Evolutionary conservation across 2,329 filamentous ascomycete genomes (phyloP).

Genomic region (Ceratocystis harringtonii): DNA sequence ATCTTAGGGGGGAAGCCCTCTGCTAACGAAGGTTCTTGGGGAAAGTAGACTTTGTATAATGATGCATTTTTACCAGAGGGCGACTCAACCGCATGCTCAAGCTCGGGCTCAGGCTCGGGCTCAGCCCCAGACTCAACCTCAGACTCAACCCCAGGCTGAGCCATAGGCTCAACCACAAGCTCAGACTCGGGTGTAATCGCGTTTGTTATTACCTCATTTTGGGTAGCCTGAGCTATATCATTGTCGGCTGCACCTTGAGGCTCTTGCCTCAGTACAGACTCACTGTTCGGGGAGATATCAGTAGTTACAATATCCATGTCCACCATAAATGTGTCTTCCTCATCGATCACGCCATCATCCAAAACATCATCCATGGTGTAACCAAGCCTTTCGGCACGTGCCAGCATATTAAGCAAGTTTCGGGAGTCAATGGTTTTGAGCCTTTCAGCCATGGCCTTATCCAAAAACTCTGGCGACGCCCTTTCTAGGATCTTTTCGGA

Average conservation of each 20-base stretch:
- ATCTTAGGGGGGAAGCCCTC: background rate
- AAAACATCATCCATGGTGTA: constrained; percentile 24
- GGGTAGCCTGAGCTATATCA: background rate
- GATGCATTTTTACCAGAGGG: background rate
- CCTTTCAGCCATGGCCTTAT: constrained; percentile 36
- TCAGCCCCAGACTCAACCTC: too few species aligned
- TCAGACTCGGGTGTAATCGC: too few species aligned
- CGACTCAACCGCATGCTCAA: too few species aligned
- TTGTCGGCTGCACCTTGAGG: background rate
- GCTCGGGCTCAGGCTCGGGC: too few species aligned
- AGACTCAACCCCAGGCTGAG: too few species aligned
- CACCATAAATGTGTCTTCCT: constrained; percentile 29
- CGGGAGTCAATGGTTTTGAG: constrained; percentile 39
- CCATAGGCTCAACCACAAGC: too few species aligned
- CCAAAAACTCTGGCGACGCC: constrained; percentile 32
- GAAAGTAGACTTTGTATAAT: background rate
- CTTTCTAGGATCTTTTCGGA: constrained; percentile 38
- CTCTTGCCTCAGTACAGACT: background rate
- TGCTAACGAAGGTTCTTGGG: background rate
- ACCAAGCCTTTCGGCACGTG: constrained; percentile 41
- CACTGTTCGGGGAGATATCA: background rate
- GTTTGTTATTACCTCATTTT: background rate
- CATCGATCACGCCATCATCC: constrained; percentile 27
- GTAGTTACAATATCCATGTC: constrained; percentile 13
- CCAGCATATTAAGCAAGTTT: constrained; percentile 41